Base-by-base conservation (phyloP, 1,284 basidiomycete species). In the Leccinum subatratum region DNA sequence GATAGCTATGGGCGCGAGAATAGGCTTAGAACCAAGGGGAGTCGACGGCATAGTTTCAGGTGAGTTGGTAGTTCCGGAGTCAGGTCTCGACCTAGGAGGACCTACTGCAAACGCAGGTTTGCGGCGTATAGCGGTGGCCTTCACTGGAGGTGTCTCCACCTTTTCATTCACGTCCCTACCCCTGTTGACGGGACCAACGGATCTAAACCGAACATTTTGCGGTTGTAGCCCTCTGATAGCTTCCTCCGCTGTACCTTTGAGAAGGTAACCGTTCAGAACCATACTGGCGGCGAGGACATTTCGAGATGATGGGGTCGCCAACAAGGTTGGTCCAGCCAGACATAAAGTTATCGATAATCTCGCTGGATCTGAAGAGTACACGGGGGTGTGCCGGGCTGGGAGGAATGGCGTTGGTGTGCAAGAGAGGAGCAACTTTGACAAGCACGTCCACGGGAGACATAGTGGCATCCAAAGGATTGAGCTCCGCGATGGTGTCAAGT, bases 261-360 rank as follows among this genome's bases (percentile, higher is more conserved):
- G 85, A 39, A 99, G 83, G 76, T 95, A 98, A 1, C 95, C 95
- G 73, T 99, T 99, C 69, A 99, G 83, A 68, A 91, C 87, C 69
- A 99, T 90, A 70, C 91, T 94, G 70, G 96, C 86, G 3, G 89
- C 91, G 37, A 99, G 87, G 18, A 92, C 94, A 97, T 81, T 99
- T 99, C 74, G 89, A 91, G 71, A 99, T 81, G 64, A 98, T 88
- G 1, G 96, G 96, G 76, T 99, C 96, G 45, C 95, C 95, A 63
- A 98, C 95, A 69, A 98, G 87, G 14, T 83, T 82, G 8, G 94
- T 94, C 96, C 96, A 98, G n/a, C 88, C 86, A 51, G 87, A 88
- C 91, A 98, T 94, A 82, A 97, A 95, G 69, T 87, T 85, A 70
- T 97, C 95, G 68, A 97, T 81, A 54, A 80, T 74, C 68, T 81